Evolutionary conservation across 441 rosid genomes (phyloP).

Genomic region (Manihot esculenta): DNA sequence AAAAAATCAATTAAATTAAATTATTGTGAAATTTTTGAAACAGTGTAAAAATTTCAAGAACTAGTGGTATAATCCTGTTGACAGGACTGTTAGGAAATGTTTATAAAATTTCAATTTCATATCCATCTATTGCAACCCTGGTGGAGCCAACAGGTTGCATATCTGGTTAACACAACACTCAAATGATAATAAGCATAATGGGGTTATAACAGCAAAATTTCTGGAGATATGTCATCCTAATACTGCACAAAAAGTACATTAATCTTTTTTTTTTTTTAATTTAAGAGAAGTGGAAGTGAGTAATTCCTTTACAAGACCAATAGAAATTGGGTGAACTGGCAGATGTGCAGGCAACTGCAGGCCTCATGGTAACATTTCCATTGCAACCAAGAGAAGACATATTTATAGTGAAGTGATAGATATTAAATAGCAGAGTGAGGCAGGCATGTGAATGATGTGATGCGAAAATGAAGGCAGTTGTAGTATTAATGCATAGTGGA

Average conservation of each 20-base stretch:
- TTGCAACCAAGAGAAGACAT: not conserved
- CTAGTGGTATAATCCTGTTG: constrained; percentile 14
- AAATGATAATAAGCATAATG: not conserved
- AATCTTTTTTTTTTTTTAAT: too few relatives aligned
- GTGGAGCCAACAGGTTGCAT: constrained; percentile 34
- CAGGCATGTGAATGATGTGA: constrained; percentile 23
- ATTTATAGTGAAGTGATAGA: not conserved
- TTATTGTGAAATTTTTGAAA: too few relatives aligned
- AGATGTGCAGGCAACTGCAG: too few relatives aligned
- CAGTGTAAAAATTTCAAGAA: constrained; percentile 5
- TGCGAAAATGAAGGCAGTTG: constrained; percentile 8
- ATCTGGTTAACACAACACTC: constrained; percentile 20
- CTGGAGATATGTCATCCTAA: constrained; percentile 2
- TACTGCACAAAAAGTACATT: not conserved
- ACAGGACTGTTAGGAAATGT: constrained; percentile 23
- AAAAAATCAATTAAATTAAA: too few relatives aligned
- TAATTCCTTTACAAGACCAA: not conserved
- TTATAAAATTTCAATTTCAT: constrained; percentile 24
- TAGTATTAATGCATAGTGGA: constrained; percentile 22
- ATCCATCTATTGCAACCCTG: constrained; percentile 17
- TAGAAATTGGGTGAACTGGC: too few relatives aligned
- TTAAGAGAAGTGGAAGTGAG: not conserved
- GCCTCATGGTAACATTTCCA: too few relatives aligned
- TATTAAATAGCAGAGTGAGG: not conserved
- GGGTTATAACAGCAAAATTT: not conserved